Evolutionary conservation across 2,329 filamentous ascomycete species (phyloP), one percentile per base, ranked within the genome.

Genomic region (Paracamarosporium sp.): DNA sequence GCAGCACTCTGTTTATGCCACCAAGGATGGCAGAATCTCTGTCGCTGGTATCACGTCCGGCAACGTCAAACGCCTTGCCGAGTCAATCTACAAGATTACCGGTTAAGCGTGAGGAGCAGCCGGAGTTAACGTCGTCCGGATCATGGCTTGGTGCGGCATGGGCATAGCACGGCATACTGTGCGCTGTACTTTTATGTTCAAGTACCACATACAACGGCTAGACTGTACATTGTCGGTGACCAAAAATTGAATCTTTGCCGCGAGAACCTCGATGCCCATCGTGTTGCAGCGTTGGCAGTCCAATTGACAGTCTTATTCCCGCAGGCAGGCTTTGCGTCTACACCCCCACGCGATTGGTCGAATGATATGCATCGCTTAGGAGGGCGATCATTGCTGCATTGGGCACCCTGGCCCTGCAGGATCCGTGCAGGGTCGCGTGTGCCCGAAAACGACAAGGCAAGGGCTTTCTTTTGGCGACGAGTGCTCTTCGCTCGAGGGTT

Each of bases 1-100:
- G 41, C 60, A 87, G 84, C 92, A 95, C 86, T 97, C 92, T 60
- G 94, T 99, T 71, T 99, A 99, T 78, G 94, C 93, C 66, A 98
- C 95, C 80, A 95, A 92, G 84, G 90, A 95, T 75, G 91, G 91
- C 69, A 87, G 91, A 74, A 95, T 95, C 77, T 93, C 90, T 45
- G 90, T 95, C 53, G 91, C 91, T 44, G 91, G 91, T 68, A 94
- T 95, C 78, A 95, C 91, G 50, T 86, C 80, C 65, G 89, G 83
- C 68, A 94, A 94, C 73, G 91, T 94, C 59, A 88, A 88, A 71
- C 88, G 90, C 65, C 86, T 95, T 61, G 91, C 91, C 59, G 88
- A 94, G 83, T 85, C 90, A 74, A 94, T 95, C 79, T 92, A 87
- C 84, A 91, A 92, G 81, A 86, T 95, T 76, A 93, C 90, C 79